Percentiles rank a stretch among this genome's conserved stretches.
These are phyloP conservation scores for Aspergillus transmontanensis DNA, from an alignment of 2,329 filamentous ascomycete genomes.

Conservation along the genomic window DNA sequence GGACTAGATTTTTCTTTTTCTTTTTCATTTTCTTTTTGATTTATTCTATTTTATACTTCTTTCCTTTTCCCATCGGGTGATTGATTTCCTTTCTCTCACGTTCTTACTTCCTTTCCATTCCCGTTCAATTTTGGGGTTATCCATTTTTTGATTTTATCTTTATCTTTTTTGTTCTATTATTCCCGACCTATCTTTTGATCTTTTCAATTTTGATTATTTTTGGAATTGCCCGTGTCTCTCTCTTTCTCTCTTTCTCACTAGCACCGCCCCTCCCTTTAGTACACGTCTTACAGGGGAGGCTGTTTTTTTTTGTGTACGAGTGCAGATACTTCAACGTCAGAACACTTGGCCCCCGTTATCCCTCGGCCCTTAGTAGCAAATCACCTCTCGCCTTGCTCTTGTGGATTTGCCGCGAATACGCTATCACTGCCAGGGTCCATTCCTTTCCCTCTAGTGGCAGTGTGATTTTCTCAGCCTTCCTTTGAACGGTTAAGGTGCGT, in stretches of 20 bases:
- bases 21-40: background rate
- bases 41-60: background rate
- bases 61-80: background rate
- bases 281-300: constrained; percentile 12
- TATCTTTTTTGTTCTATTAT: constrained; percentile 4
- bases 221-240: background rate
- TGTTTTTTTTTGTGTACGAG: constrained; percentile 6
- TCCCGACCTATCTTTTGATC: background rate
- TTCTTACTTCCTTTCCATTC: constrained; percentile 30
- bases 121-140: background rate
- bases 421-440: constrained; percentile 25
- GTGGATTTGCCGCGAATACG: constrained; percentile 28
- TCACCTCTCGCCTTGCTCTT: constrained; percentile 16
- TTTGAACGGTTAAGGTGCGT: constrained; percentile 13
- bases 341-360: constrained; percentile 10
- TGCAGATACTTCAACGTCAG: constrained; percentile 12
- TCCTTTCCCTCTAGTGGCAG: constrained; percentile 27
- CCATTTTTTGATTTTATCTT: constrained; percentile 6
- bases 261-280: background rate
- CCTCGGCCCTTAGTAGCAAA: constrained; percentile 17
- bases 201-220: background rate
- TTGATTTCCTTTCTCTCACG: constrained; percentile 8
- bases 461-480: constrained; percentile 13
- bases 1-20: background rate
- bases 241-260: background rate